Base-by-base conservation (phyloP, 2,329 filamentous ascomycete genomes). In the Zasmidium angulare region DNA sequence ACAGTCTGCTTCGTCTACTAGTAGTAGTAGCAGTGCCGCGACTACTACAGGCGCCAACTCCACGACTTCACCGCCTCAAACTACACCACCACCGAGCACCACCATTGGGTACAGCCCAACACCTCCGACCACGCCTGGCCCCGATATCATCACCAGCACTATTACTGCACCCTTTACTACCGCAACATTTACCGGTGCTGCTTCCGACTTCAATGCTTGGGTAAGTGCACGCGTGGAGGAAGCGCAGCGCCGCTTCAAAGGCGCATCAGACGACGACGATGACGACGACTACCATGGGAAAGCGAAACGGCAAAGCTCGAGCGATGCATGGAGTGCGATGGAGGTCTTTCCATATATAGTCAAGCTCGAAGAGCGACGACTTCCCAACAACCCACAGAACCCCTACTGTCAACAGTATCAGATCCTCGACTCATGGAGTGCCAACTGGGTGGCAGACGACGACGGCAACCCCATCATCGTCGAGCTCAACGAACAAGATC, bases 331-430 rank as follows among this genome's bases (percentile, higher is more conserved):
- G 55, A 46, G 48, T 17, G 7, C 21, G 11, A 21, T 57, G 12
- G 36, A 57, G 3, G 53, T 68, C 51, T 70, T 69, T 26, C 85
- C 86, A 0, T 85, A 83, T 53, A 78, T 84, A 23, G 78, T 89
- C 67, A 89, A 89, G 72, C 79, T 89, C 49, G 84, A 87, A 70
- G 86, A 89, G 72, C 83, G 86, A 53, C 82, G 87, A 22, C 69
- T 83, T 19, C 49, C 52, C 3, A 54, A 53, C 14, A 60, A 53
- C 29, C 59, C 62, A 14, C 74, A 77, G 47, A 74, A 77, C 4
- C 82, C 86, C 1, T 89, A 87, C 70, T 89, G 87, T 68, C 80
- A 88, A 67, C 82, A 87, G 68, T 87, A 88, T 80, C 77, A 83
- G 62, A 78, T 89, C 12, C 74, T 85, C 56, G 73, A 81, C 50